These are phyloP conservation scores for Monilinia vaccinii-corymbosi DNA, from an alignment of 2,329 filamentous ascomycete genomes.

Conservation along the genomic window DNA sequence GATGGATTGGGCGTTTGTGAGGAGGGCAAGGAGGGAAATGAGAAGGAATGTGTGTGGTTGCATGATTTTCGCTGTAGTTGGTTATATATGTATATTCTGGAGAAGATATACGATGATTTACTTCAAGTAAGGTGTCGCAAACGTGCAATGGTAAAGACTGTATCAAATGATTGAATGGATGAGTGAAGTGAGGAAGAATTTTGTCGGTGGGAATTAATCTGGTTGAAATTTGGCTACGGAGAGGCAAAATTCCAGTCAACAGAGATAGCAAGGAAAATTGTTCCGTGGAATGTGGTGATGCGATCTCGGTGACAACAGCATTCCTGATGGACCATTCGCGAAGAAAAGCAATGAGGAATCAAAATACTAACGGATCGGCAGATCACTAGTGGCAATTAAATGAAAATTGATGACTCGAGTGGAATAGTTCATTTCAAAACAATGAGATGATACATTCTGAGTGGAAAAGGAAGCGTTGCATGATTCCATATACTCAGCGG, in stretches of 20 bases:
- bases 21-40: background rate
- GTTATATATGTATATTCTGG: background rate
- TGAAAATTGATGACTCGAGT: background rate
- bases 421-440: background rate
- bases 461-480: background rate
- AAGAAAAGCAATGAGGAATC: background rate
- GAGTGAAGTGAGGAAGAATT: background rate
- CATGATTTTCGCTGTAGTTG: background rate
- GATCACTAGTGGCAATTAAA: background rate
- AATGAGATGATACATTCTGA: background rate
- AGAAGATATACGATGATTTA: background rate
- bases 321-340: background rate
- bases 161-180: background rate
- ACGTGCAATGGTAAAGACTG: background rate
- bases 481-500: background rate
- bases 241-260: slow-evolving; percentile 1
- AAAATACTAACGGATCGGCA: background rate
- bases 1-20: background rate
- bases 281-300: background rate
- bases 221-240: background rate
- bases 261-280: background rate
- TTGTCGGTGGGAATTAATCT: background rate
- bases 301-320: background rate
- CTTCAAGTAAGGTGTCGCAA: background rate
- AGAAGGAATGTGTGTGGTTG: background rate